phyloP scores from a whole-genome alignment of 192 early-diverging fungal species.

The Physocladia obscura region DNA sequence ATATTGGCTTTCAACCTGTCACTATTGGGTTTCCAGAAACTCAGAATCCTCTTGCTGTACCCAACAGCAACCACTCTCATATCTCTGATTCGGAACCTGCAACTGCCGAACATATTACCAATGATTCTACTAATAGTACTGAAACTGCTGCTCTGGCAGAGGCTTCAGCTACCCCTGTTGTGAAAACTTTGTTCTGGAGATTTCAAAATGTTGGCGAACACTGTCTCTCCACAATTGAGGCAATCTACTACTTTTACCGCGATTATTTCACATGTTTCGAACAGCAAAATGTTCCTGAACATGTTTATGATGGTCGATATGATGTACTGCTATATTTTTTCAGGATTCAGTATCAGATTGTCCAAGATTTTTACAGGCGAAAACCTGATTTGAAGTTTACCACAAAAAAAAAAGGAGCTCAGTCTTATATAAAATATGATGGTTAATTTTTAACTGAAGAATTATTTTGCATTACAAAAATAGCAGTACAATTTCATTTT shows the following conservation, averaged over 20 bases:
- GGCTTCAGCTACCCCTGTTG: neutral
- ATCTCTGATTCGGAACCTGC: neutral
- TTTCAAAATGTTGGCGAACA: conserved; percentile 74
- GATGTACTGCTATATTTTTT: conserved; percentile 91
- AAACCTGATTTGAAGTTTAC: conserved; percentile 60
- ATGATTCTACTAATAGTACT: neutral
- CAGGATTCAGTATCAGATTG: conserved; percentile 77
- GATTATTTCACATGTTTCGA: conserved; percentile 66
- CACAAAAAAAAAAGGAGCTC: conserved; percentile 31
- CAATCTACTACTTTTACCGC: conserved; percentile 88
- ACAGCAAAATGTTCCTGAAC: neutral
- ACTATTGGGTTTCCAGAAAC: conserved; percentile 29
- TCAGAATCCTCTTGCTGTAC: neutral
- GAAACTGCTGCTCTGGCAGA: neutral
- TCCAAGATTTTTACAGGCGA: conserved; percentile 76
- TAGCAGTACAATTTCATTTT: neutral
- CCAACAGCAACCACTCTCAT: neutral
- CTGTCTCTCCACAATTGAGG: conserved; percentile 91
- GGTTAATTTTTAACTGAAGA: neutral
- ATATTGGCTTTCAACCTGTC: conserved; percentile 55
- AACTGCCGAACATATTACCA: neutral
- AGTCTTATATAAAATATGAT: conserved; percentile 43
- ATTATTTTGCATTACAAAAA: neutral
- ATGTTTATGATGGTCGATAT: conserved; percentile 62
- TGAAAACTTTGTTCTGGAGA: conserved; percentile 85